Conservation (phyloP, 495 filamentous ascomycete species). For the Penicillium atrosanguineum region DNA sequence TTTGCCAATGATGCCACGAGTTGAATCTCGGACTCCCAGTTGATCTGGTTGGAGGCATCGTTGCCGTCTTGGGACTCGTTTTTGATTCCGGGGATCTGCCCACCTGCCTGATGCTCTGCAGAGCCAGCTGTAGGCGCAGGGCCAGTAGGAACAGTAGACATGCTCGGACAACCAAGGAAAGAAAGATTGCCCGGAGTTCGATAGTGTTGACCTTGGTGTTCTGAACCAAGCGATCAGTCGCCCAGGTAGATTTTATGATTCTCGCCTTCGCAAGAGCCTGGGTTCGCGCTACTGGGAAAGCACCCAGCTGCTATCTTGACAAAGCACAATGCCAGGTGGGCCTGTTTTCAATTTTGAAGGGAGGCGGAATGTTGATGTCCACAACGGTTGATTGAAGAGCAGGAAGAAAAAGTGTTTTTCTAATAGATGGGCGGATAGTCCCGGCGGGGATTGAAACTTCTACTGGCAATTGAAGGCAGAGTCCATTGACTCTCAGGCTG, state of each 20-base stretch:
- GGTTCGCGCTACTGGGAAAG: background rate
- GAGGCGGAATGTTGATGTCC: background rate
- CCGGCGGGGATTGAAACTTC: background rate
- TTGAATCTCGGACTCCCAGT: conserved; percentile 39
- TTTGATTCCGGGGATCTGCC: background rate
- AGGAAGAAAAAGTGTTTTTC: background rate
- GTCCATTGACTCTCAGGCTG: background rate
- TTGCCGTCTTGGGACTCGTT: background rate
- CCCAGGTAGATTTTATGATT: background rate
- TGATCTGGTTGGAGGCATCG: background rate
- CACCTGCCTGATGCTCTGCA: background rate
- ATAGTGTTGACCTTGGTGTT: background rate
- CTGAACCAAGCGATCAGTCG: background rate
- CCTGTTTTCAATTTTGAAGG: background rate
- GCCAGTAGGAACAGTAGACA: background rate
- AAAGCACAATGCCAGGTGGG: background rate
- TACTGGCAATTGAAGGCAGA: background rate
- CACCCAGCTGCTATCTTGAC: background rate
- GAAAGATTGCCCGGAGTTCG: background rate
- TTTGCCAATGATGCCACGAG: conserved; percentile 44
- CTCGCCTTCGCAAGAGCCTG: background rate
- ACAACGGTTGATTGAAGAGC: background rate
- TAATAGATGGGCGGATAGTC: background rate
- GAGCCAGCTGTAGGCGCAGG: background rate
- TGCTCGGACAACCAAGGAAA: background rate